Evolutionary conservation across 352 stramenopile genomes (phyloP).

Genomic region (Globisporangium canariense): DNA sequence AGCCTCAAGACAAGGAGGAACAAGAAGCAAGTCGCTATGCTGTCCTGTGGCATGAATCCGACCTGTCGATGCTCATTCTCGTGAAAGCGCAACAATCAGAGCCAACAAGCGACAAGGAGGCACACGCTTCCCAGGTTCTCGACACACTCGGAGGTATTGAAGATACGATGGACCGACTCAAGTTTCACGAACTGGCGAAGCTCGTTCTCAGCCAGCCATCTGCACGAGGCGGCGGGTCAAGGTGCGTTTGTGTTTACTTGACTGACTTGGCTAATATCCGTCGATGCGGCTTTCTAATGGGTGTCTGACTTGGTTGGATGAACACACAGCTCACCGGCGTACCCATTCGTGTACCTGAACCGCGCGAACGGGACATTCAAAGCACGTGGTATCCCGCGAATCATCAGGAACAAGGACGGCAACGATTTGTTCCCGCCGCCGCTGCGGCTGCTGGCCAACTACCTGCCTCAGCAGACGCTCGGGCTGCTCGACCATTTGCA

Average conservation of each 20-base stretch:
- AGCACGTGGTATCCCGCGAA: conserved; percentile 43
- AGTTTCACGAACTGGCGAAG: conserved; percentile 35
- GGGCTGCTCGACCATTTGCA: conserved; percentile 44
- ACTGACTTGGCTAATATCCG: too few species aligned
- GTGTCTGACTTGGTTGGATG: too few species aligned
- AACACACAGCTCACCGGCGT: conserved; percentile 7
- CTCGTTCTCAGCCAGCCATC: conserved; percentile 25
- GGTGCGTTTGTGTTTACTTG: neutral
- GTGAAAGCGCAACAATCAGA: conserved; percentile 24
- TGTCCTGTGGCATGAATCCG: conserved; percentile 49
- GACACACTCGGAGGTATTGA: conserved; percentile 7
- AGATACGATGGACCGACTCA: conserved; percentile 16
- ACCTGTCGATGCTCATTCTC: conserved; percentile 47
- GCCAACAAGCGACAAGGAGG: neutral
- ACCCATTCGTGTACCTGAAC: conserved; percentile 58
- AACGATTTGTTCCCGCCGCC: conserved; percentile 43
- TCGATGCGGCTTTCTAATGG: too few species aligned
- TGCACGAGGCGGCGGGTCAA: neutral
- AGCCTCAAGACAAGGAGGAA: neutral
- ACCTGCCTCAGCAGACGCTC: conserved; percentile 38
- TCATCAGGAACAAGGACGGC: conserved; percentile 46
- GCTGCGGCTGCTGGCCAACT: conserved; percentile 37
- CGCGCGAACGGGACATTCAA: conserved; percentile 52
- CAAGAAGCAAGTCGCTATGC: conserved; percentile 6
- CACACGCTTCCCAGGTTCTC: conserved; percentile 6